Evolutionary conservation across 1,284 basidiomycete species (phyloP).

Genomic region (Cyathus olla): DNA sequence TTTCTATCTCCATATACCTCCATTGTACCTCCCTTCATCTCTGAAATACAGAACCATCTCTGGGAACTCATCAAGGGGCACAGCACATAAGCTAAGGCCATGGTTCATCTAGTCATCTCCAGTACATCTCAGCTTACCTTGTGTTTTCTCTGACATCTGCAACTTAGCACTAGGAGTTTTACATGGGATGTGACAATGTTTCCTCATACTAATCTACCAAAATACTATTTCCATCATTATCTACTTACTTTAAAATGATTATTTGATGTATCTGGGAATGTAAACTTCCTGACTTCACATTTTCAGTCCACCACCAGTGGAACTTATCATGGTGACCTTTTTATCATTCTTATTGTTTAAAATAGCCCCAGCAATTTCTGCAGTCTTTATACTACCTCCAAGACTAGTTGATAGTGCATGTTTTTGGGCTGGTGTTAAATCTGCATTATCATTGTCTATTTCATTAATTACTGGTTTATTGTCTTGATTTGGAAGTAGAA

Average conservation of each 20-base stretch:
- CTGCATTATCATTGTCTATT: slow-evolving; percentile 3
- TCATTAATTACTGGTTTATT: slow-evolving; percentile 14
- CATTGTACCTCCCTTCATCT: no score
- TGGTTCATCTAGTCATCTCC: no score
- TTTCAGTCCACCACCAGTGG: slow-evolving; percentile 18
- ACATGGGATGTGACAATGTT: no score
- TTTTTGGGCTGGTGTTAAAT: slow-evolving; percentile 15
- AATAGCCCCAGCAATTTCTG: slow-evolving; percentile 34
- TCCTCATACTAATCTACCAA: slow-evolving; percentile 26
- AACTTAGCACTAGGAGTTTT: no score
- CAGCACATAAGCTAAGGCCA: no score
- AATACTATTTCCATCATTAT: slow-evolving; percentile 31
- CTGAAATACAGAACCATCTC: no score
- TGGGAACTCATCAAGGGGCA: no score
- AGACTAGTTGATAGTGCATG: slow-evolving; percentile 26
- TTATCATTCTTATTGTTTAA: slow-evolving; percentile 45
- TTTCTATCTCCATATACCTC: no score
- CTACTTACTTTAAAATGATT: slow-evolving; percentile 16
- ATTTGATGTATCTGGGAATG: slow-evolving; percentile 25
- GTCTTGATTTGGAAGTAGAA: slow-evolving; percentile 21
- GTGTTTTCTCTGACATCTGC: no score
- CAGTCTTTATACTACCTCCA: slow-evolving; percentile 34
- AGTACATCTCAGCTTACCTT: no score
- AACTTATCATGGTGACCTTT: slow-evolving; percentile 33
- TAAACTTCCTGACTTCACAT: slow-evolving; percentile 17